Base-by-base conservation (phyloP, 2,329 filamentous ascomycete species). In the Venturia asperata region DNA sequence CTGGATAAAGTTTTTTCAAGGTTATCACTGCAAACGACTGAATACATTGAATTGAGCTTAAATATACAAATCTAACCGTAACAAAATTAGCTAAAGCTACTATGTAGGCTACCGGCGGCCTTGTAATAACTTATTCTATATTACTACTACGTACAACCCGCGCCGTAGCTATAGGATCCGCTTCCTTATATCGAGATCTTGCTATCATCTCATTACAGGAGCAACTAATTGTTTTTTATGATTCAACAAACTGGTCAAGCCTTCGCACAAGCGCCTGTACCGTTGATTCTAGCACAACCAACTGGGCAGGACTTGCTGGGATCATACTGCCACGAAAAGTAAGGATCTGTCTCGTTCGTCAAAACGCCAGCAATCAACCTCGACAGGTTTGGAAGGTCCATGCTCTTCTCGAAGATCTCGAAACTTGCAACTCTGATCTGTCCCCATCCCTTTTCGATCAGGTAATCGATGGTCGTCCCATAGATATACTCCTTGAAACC, bases 401-500 rank as follows among this genome's bases (percentile, higher is more conserved):
- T 72, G 2, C 76, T 78, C 68, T 78, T 74, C 49, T 72, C 72
- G 66, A 85, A 82, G 3, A 85, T 70, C 49, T 83, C 79, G 17
- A 71, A 67, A 0, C 78, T 78, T 1, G 72, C 68, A 43, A 85
- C 75, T 5, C 75, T 73, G 55, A 85, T 83, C 72, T 83, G 81
- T 6, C 71, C 70, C 82, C 82, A 85, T 6, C 82, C 82, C 45
- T 76, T 71, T 43, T 75, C 72, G 15, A 81, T 72, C 41, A 84
- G 73, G 5, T 72, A 75, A 30, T 78, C 74, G 66, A 83, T 81
- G 34, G 75, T 79, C 0, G 81, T 83, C 6, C 81, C 82, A 68
- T 80, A 85, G 9, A 85, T 76, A 69, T 82, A 82, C 72, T 84
- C 83, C 45, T 74, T 76, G 73, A 85, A 83, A 0, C 81, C 81